These are phyloP conservation scores for Colletotrichum echinochloae DNA, from an alignment of 2,329 filamentous ascomycete genomes.

Conservation along the genomic window DNA sequence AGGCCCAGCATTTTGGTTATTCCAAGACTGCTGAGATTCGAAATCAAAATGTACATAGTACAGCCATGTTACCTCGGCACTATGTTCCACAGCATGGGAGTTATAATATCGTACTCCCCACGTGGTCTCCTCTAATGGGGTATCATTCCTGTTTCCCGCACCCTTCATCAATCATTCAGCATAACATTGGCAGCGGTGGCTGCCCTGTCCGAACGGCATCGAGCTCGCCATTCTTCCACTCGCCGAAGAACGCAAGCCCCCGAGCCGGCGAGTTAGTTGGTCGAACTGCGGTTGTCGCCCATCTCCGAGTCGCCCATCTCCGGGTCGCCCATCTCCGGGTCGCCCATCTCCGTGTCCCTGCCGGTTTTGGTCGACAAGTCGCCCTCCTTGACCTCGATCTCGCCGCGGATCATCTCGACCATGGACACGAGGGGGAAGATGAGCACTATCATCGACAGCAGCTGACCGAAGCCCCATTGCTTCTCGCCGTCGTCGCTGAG, in stretches of 20 bases:
- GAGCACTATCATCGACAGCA: slow-evolving; percentile 70
- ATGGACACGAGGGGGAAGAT: slow-evolving; percentile 70
- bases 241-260: slow-evolving; percentile 59
- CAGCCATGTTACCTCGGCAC: background rate
- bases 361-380: slow-evolving; percentile 12
- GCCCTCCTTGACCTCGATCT: slow-evolving; percentile 51
- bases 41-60: background rate
- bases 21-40: background rate
- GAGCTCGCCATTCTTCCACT: slow-evolving; percentile 40
- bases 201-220: background rate
- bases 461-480: slow-evolving; percentile 72
- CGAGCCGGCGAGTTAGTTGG: slow-evolving; percentile 50
- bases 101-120: background rate
- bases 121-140: background rate
- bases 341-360: slow-evolving; percentile 26
- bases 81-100: background rate
- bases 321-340: no score
- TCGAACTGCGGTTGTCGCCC: slow-evolving; percentile 13
- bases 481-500: slow-evolving; percentile 66
- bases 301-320: slow-evolving; percentile 34
- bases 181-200: background rate
- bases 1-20: background rate
- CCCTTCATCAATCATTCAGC: background rate
- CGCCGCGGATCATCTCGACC: slow-evolving; percentile 69
- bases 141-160: slow-evolving; percentile 6